A percentile compares a stretch with the other conserved stretches of the same genome.
These are phyloP conservation scores for Populus davidiana DNA, from an alignment of 345 rosid genomes.

Conservation along the genomic window DNA sequence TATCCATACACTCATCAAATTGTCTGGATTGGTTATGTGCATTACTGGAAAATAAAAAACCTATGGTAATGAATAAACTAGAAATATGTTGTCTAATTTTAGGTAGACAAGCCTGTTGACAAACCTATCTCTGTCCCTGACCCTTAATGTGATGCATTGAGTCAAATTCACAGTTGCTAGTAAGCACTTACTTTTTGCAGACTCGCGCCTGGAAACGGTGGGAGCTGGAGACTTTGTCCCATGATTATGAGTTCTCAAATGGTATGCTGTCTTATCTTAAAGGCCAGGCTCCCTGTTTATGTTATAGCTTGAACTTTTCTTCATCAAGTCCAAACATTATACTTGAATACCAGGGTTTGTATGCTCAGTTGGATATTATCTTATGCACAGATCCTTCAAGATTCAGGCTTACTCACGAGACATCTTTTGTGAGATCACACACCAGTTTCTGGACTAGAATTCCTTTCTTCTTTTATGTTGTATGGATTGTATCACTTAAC, in stretches of 20 bases:
- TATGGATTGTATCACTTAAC: slow-evolving; percentile 37
- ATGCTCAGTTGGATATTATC: slow-evolving; percentile 7
- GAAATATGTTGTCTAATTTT: not conserved
- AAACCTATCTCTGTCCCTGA: not conserved
- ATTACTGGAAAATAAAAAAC: not conserved
- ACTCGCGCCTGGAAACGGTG: slow-evolving; percentile 92
- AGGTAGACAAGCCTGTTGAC: not conserved
- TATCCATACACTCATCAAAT: not conserved
- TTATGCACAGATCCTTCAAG: slow-evolving; percentile 75
- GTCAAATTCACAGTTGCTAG: not conserved
- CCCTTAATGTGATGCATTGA: not conserved
- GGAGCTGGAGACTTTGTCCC: slow-evolving; percentile 77
- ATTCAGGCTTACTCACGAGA: slow-evolving; percentile 85
- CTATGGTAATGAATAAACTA: not conserved
- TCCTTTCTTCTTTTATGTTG: slow-evolving; percentile 76
- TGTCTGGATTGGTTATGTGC: not conserved
- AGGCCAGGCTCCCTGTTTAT: not conserved
- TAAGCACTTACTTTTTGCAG: slow-evolving; percentile 30
- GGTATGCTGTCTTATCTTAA: slow-evolving; percentile 42
- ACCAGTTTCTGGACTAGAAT: slow-evolving; percentile 87
- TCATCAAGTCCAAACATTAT: not conserved
- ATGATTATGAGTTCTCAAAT: slow-evolving; percentile 70
- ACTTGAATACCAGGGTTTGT: slow-evolving; percentile 9
- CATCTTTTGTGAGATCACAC: slow-evolving; percentile 83
- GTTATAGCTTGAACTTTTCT: slow-evolving; percentile 8